Conservation (phyloP, 768 basidiomycete species). For the Phylloporus sp. region DNA sequence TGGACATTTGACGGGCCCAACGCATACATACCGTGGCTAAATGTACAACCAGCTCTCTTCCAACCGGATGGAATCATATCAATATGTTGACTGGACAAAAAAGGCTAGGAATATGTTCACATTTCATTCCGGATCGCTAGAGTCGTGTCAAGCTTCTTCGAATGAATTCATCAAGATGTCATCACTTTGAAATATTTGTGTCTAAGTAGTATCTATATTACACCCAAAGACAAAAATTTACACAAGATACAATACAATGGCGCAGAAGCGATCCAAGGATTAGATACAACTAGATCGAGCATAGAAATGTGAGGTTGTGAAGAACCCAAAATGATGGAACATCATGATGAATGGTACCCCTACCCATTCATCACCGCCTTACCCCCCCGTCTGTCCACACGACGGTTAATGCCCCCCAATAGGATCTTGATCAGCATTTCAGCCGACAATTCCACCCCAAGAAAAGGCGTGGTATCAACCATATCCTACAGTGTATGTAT, state of each 20-base stretch:
- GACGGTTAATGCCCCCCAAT: conserved; percentile 62
- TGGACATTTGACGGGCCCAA: too few species aligned
- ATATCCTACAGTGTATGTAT: conserved; percentile 53
- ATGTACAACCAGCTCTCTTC: conserved; percentile 22
- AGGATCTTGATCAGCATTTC: conserved; percentile 58
- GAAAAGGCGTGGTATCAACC: conserved; percentile 63
- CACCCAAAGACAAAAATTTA: background rate
- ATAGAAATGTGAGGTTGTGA: too few species aligned
- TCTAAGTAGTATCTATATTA: too few species aligned
- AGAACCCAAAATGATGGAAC: background rate
- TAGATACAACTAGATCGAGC: background rate
- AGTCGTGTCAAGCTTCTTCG: too few species aligned
- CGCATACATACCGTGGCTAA: conserved; percentile 22
- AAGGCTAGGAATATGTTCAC: background rate
- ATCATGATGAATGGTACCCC: too few species aligned
- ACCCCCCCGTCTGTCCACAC: conserved; percentile 38
- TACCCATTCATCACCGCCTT: conserved; percentile 21
- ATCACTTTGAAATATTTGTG: background rate
- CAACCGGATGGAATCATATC: conserved; percentile 16
- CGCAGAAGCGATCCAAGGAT: background rate
- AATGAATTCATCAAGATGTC: background rate
- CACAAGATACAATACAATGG: background rate
- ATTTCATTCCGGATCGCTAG: too few species aligned
- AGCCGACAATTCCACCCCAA: conserved; percentile 39
- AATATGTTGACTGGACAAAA: background rate